Conservation (phyloP, 257 asterid genomes). For the Ballota nigra region DNA sequence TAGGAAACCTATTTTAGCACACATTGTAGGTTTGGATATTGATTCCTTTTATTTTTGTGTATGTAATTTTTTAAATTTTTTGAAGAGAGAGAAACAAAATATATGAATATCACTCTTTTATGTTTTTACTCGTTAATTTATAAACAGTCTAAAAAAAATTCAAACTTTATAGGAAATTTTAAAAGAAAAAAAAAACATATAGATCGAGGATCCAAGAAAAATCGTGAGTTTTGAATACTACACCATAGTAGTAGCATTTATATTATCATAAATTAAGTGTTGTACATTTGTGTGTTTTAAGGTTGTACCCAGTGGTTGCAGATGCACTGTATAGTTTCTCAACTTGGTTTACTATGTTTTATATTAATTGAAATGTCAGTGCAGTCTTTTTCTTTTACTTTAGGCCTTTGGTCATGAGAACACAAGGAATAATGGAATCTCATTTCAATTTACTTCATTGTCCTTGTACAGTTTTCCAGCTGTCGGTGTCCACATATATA, state of each 20-base stretch:
- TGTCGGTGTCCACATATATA: conserved; percentile 17
- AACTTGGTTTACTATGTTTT: not conserved
- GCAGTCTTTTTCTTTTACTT: conserved; percentile 48
- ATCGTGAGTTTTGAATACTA: too few relatives aligned
- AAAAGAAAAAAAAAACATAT: too few relatives aligned
- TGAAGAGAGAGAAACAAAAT: too few relatives aligned
- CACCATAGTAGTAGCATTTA: not conserved
- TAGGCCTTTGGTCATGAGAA: conserved; percentile 37
- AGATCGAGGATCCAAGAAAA: too few relatives aligned
- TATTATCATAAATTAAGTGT: not conserved
- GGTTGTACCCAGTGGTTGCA: conserved; percentile 21
- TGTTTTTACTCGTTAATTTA: too few relatives aligned
- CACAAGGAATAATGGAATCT: conserved; percentile 70
- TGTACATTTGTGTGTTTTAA: conserved; percentile 23
- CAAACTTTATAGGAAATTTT: too few relatives aligned
- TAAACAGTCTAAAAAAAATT: too few relatives aligned
- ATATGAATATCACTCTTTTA: too few relatives aligned
- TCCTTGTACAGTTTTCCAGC: conserved; percentile 45
- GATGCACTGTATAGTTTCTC: conserved; percentile 27
- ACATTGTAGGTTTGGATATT: too few relatives aligned
- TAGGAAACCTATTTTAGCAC: too few relatives aligned
- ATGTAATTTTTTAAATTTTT: too few relatives aligned
- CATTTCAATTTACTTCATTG: conserved; percentile 50
- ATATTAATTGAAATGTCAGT: conserved; percentile 44
- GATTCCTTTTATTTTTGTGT: too few relatives aligned